These are phyloP conservation scores for Diaporthe caulivora DNA, from an alignment of 2,329 filamentous ascomycete species.

Conservation along the genomic window DNA sequence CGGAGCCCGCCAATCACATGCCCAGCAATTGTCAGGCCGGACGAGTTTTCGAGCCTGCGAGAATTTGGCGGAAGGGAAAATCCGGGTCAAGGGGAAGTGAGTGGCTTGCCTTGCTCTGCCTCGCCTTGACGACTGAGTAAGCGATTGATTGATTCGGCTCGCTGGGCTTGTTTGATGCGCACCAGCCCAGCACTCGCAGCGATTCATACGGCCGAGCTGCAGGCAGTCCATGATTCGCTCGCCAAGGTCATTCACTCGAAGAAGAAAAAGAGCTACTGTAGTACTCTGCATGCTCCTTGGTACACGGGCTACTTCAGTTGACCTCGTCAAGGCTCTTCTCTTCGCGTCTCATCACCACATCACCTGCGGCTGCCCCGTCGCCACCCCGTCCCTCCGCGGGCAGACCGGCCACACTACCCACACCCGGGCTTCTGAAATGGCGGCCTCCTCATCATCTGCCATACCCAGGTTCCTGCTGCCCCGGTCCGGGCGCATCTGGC, in stretches of 20 bases:
- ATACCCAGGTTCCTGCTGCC: conserved; percentile 79
- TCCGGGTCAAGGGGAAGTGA: conserved; percentile 13
- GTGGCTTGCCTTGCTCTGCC: too few species aligned
- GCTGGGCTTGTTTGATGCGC: conserved; percentile 19
- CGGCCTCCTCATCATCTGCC: conserved; percentile 59
- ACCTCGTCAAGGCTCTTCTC: not conserved
- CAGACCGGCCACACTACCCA: conserved; percentile 10
- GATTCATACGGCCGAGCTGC: conserved; percentile 12
- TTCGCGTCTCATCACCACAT: not conserved
- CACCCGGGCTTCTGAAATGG: conserved; percentile 50
- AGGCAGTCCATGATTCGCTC: conserved; percentile 18
- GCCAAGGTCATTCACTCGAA: too few species aligned
- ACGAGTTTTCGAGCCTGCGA: conserved; percentile 33
- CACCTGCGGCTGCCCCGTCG: not conserved
- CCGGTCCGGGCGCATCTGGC: conserved; percentile 69
- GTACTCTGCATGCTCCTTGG: not conserved
- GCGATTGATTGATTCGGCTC: not conserved
- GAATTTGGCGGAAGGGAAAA: conserved; percentile 37
- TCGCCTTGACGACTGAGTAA: not conserved
- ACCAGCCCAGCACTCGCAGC: conserved; percentile 11
- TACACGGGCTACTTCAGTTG: conserved; percentile 10
- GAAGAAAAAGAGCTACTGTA: not conserved
- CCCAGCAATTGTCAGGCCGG: conserved; percentile 34
- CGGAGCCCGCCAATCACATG: conserved; percentile 38
- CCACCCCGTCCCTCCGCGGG: not conserved